A percentile compares a stretch with the other conserved stretches of the same genome.
These are phyloP conservation scores for Penicillium carneum DNA, from an alignment of 2,329 filamentous ascomycete genomes.

Conservation along the genomic window DNA sequence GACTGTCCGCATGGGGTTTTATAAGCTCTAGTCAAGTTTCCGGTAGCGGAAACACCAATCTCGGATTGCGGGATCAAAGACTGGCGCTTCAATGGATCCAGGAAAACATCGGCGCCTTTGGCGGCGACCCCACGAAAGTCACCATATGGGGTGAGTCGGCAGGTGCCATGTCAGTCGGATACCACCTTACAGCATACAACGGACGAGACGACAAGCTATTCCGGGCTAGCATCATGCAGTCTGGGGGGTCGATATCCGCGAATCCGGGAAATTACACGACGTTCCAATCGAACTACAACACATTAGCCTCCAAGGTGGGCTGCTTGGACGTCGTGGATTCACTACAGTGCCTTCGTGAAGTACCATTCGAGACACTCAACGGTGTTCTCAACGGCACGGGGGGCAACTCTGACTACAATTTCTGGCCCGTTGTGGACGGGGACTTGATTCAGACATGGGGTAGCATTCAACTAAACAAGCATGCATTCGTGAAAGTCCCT, in stretches of 20 bases:
- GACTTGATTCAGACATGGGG: constrained; percentile 63
- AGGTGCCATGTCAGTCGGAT: constrained; percentile 59
- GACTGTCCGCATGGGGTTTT: constrained; percentile 62
- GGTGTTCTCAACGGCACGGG: constrained; percentile 57
- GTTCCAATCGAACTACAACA: constrained; percentile 64
- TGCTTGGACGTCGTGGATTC: constrained; percentile 66
- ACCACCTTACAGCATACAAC: constrained; percentile 62
- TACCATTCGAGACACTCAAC: constrained; percentile 67
- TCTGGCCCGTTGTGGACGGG: constrained; percentile 60
- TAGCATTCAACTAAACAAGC: constrained; percentile 62
- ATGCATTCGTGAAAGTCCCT: constrained; percentile 69
- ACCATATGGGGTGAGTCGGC: constrained; percentile 66
- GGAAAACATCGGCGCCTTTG: constrained; percentile 48
- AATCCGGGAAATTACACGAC: constrained; percentile 51
- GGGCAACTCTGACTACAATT: constrained; percentile 45
- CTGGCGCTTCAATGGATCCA: constrained; percentile 50
- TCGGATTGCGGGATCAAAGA: constrained; percentile 58
- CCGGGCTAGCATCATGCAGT: constrained; percentile 60
- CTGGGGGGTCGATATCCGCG: constrained; percentile 59
- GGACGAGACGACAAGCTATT: constrained; percentile 64
- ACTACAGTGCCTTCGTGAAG: constrained; percentile 69
- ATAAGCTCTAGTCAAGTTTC: constrained; percentile 56
- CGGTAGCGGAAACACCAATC: constrained; percentile 59
- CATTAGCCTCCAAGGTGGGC: constrained; percentile 64
- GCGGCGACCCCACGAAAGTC: constrained; percentile 46